Conservation (phyloP, 179 eudicot species). For the Silene noctiflora region DNA sequence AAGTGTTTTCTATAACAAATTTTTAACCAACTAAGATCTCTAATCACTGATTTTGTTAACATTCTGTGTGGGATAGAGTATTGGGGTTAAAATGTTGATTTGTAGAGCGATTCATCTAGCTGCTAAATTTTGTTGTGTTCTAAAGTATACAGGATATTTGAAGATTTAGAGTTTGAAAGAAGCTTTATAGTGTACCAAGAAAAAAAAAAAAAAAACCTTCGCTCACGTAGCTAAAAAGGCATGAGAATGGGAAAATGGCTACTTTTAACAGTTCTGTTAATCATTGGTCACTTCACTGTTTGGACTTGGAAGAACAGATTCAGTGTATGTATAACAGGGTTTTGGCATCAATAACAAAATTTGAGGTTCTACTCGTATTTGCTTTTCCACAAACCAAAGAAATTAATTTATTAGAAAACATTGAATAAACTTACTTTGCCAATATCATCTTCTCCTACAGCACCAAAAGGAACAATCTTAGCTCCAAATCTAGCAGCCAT, state of each 20-base stretch:
- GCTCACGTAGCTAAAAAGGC: background rate
- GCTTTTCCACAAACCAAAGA: background rate
- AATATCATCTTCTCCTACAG: conserved; percentile 79
- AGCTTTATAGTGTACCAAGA: background rate
- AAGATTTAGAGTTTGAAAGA: background rate
- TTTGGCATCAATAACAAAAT: background rate
- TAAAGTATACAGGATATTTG: background rate
- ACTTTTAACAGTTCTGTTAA: too few relatives aligned
- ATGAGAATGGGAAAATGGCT: background rate
- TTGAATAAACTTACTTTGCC: conserved; percentile 42
- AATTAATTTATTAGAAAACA: background rate
- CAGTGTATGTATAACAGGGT: background rate
- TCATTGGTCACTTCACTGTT: background rate
- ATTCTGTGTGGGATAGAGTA: background rate
- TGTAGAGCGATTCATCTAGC: background rate
- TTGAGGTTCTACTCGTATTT: background rate
- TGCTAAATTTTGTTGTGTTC: background rate
- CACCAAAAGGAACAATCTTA: conserved; percentile 71
- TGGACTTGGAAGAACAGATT: background rate
- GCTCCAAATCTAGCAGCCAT: conserved; percentile 89
- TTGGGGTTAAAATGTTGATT: background rate
- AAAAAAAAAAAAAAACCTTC: background rate
- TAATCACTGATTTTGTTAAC: background rate
- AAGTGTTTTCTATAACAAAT: background rate
- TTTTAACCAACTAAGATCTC: background rate